These are phyloP conservation scores for Neurospora crassa DNA, from an alignment of 2,329 filamentous ascomycete species.

Conservation along the genomic window DNA sequence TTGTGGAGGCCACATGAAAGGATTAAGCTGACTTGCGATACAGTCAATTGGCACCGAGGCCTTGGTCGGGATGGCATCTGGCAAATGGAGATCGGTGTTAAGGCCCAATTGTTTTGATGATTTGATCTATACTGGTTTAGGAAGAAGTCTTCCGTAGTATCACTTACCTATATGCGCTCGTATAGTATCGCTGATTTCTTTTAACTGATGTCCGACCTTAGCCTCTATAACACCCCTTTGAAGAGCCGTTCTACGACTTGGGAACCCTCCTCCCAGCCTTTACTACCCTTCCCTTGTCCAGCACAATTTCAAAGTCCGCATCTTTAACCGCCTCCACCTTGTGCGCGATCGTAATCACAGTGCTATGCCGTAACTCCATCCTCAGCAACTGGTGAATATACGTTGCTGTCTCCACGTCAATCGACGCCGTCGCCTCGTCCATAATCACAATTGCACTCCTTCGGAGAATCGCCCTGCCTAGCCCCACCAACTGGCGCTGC, in stretches of 20 bases:
- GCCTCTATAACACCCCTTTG: background rate
- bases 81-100: background rate
- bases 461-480: constrained; percentile 50
- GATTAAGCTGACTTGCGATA: background rate
- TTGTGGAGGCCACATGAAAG: background rate
- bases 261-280: constrained; percentile 27
- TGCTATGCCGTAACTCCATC: constrained; percentile 44
- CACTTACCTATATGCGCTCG: background rate
- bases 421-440: constrained; percentile 57
- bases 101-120: background rate
- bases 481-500: constrained; percentile 52
- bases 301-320: constrained; percentile 43
- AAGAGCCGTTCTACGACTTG: background rate
- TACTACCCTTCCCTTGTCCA: constrained; percentile 42
- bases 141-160: background rate
- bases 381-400: constrained; percentile 48
- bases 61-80: background rate
- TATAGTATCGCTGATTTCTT: background rate
- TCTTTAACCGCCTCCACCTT: constrained; percentile 52
- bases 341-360: constrained; percentile 59
- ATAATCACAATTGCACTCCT: constrained; percentile 51
- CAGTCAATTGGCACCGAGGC: background rate
- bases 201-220: background rate
- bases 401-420: constrained; percentile 49
- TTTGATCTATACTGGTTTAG: background rate